Evolutionary conservation across 345 rosid genomes (phyloP).

Genomic region (Dimocarpus longan): DNA sequence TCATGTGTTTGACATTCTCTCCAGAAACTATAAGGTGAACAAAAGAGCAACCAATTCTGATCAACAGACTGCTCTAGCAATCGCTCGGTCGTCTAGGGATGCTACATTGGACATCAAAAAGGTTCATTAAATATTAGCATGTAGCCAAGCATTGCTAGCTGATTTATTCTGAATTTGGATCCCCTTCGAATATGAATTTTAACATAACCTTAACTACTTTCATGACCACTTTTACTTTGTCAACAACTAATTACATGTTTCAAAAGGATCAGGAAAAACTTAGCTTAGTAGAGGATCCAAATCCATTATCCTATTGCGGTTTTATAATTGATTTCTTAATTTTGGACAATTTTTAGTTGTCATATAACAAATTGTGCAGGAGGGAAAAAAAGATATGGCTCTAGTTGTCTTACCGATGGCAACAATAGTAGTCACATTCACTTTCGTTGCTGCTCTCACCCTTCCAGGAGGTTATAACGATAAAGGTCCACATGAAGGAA

Average conservation of each 20-base stretch:
- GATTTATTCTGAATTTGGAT: too few relatives aligned
- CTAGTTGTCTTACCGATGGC: constrained; percentile 1
- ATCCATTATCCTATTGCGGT: too few relatives aligned
- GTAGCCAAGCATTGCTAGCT: too few relatives aligned
- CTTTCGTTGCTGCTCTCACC: not conserved
- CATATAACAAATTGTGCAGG: not conserved
- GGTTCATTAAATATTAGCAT: not conserved
- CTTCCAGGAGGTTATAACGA: constrained; percentile 15
- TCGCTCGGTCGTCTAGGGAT: not conserved
- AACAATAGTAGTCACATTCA: not conserved
- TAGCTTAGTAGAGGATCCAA: too few relatives aligned
- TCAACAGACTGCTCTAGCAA: not conserved
- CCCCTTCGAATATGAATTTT: too few relatives aligned
- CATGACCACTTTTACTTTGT: too few relatives aligned
- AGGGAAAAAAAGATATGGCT: not conserved
- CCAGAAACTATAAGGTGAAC: not conserved
- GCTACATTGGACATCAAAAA: not conserved
- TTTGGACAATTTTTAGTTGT: too few relatives aligned
- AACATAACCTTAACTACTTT: not conserved
- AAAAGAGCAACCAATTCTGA: not conserved
- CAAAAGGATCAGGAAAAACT: too few relatives aligned
- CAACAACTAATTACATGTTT: too few relatives aligned
- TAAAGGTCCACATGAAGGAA: not conserved
- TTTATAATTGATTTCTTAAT: too few relatives aligned
- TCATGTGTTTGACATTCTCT: not conserved